phyloP scores from a whole-genome alignment of 148 eudicot genomes.

The Agrostemma githago region DNA sequence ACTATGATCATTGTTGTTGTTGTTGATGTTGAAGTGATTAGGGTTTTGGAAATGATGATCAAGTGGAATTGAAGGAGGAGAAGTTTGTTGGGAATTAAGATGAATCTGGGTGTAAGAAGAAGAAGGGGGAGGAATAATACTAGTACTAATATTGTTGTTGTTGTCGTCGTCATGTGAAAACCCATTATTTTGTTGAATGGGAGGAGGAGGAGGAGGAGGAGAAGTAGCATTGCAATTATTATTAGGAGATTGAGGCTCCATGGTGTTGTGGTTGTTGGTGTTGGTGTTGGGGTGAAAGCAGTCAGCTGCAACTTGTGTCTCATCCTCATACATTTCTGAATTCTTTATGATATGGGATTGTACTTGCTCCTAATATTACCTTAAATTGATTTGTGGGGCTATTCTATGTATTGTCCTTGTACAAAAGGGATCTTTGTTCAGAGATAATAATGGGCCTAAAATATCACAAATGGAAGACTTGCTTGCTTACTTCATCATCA shows the following conservation, averaged over 20 bases:
- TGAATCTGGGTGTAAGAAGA: no score
- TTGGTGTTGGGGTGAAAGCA: slow-evolving; percentile 48
- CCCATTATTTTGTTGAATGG: slow-evolving; percentile 36
- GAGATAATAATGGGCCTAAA: neutral
- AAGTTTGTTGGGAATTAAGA: neutral
- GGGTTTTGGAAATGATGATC: slow-evolving; percentile 21
- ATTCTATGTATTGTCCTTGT: slow-evolving; percentile 11
- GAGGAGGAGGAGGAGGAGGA: no score
- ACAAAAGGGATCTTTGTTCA: slow-evolving; percentile 13
- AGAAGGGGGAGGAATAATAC: no score
- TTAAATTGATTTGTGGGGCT: slow-evolving; percentile 19
- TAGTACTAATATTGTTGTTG: neutral
- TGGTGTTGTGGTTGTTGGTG: neutral
- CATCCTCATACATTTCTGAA: slow-evolving; percentile 34
- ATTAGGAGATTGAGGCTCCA: slow-evolving; percentile 17
- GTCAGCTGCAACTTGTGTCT: slow-evolving; percentile 26
- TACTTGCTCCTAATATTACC: slow-evolving; percentile 12
- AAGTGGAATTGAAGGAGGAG: slow-evolving; percentile 1
- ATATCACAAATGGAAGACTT: neutral
- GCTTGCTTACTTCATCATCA: no score
- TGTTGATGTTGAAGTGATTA: slow-evolving; percentile 4
- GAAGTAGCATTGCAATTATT: neutral
- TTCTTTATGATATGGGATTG: no score
- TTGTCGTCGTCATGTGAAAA: slow-evolving; percentile 32
- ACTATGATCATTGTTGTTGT: neutral